These are phyloP conservation scores for Tylopilus felleus DNA, from an alignment of 768 basidiomycete species.

Conservation along the genomic window DNA sequence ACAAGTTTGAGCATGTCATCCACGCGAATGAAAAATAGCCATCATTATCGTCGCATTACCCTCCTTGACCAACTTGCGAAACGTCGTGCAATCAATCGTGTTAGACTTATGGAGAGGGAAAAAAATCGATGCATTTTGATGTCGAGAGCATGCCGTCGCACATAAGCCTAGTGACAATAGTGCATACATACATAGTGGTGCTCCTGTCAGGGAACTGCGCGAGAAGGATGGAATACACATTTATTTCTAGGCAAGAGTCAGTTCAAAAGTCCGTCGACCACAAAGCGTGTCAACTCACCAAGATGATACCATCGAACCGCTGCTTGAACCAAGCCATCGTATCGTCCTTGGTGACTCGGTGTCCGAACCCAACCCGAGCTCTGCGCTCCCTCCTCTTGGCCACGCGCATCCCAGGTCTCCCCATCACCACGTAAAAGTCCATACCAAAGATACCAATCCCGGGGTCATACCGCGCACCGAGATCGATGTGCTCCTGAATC, in stretches of 20 bases:
- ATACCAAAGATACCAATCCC: constrained; percentile 99
- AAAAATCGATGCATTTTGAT: constrained; percentile 19
- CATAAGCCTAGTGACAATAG: constrained; percentile 25
- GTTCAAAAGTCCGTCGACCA: neutral
- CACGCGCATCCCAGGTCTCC: constrained; percentile 89
- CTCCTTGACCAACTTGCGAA: too few relatives aligned
- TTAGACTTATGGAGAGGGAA: neutral
- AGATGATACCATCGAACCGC: constrained; percentile 96
- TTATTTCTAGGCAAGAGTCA: constrained; percentile 24
- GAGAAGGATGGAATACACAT: constrained; percentile 5
- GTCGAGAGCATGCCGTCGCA: constrained; percentile 23
- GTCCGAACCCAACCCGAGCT: constrained; percentile 80
- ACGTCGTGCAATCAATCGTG: neutral
- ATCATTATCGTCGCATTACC: too few relatives aligned
- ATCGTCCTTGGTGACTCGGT: constrained; percentile 94
- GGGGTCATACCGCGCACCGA: constrained; percentile 98
- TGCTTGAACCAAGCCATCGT: constrained; percentile 99
- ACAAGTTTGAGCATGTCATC: neutral
- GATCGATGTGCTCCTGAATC: constrained; percentile 98
- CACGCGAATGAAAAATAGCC: neutral
- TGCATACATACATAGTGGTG: constrained; percentile 21
- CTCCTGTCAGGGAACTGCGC: constrained; percentile 1
- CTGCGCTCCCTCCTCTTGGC: constrained; percentile 87
- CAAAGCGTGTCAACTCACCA: constrained; percentile 52
- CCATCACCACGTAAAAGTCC: constrained; percentile 99